Evolutionary conservation across 495 filamentous ascomycete species (phyloP).

Genomic region (Jackrogersella minutella): DNA sequence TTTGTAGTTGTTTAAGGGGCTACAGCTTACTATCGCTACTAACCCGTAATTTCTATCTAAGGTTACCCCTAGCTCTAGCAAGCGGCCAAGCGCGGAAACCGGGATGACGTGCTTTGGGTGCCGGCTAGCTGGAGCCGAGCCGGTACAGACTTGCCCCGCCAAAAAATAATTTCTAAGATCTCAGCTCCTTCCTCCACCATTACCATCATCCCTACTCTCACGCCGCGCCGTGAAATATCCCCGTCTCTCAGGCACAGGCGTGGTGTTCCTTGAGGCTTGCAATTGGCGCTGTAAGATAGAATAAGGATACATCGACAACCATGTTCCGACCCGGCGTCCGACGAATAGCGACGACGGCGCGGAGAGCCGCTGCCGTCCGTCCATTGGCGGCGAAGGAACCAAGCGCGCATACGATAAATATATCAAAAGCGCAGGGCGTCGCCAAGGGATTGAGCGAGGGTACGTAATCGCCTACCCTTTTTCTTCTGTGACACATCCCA

Average conservation of each 20-base stretch:
- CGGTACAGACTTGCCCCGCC: constrained; percentile 21
- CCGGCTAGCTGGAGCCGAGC: constrained; percentile 35
- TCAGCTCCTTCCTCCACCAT: background rate
- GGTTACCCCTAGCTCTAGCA: background rate
- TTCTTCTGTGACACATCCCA: background rate
- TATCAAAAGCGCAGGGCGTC: constrained; percentile 84
- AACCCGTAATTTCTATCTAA: background rate
- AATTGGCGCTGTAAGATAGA: background rate
- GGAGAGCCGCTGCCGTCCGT: constrained; percentile 42
- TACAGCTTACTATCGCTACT: background rate
- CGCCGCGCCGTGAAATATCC: background rate
- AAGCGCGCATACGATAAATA: constrained; percentile 50
- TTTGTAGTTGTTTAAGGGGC: background rate
- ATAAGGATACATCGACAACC: constrained; percentile 4
- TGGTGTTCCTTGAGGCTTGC: background rate
- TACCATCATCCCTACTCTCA: background rate
- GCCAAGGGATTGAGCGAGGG: constrained; percentile 87
- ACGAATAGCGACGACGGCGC: constrained; percentile 59
- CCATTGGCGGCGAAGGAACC: constrained; percentile 41
- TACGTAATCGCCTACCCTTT: constrained; percentile 52
- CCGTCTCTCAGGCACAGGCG: background rate
- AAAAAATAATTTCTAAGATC: constrained; percentile 21
- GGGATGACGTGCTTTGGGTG: constrained; percentile 35
- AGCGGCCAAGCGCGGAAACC: constrained; percentile 31
- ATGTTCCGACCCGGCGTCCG: constrained; percentile 64